phyloP scores from a whole-genome alignment of 2,329 filamentous ascomycete genomes.

The Phialemonium atrogriseum region DNA sequence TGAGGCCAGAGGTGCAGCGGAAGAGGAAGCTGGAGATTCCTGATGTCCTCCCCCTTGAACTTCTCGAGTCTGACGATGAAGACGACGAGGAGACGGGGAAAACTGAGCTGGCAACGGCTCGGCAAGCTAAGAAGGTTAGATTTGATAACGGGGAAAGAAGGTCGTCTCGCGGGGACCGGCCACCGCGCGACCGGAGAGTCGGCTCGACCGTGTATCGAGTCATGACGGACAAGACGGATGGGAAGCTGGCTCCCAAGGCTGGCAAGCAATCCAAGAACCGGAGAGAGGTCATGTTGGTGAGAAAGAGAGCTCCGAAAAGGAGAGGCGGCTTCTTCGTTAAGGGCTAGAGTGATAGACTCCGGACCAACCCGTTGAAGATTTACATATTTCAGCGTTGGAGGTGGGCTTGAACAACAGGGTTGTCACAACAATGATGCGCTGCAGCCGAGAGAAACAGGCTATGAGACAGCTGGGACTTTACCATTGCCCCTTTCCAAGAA shows the following conservation, averaged over 20 bases:
- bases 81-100: conserved; percentile 20
- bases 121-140: conserved; percentile 33
- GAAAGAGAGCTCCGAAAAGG: conserved; percentile 30
- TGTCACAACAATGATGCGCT: no score
- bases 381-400: no score
- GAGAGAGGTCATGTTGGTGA: conserved; percentile 36
- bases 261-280: conserved; percentile 31
- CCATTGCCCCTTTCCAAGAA: no score
- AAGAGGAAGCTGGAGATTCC: conserved; percentile 29
- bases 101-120: conserved; percentile 12
- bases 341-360: no score
- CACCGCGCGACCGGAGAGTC: conserved; percentile 37
- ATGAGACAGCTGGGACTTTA: no score
- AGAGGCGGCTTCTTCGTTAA: conserved; percentile 37
- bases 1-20: conserved; percentile 8
- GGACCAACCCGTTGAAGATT: no score
- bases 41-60: conserved; percentile 41
- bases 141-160: conserved; percentile 30
- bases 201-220: conserved; percentile 47
- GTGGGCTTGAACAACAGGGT: no score
- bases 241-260: conserved; percentile 38
- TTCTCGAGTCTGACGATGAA: conserved; percentile 45
- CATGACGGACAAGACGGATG: conserved; percentile 33
- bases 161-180: conserved; percentile 27
- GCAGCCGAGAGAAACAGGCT: no score